Conservation (phyloP, 225 moss, liverwort and hornwort species). For the Climacium dendroides region DNA sequence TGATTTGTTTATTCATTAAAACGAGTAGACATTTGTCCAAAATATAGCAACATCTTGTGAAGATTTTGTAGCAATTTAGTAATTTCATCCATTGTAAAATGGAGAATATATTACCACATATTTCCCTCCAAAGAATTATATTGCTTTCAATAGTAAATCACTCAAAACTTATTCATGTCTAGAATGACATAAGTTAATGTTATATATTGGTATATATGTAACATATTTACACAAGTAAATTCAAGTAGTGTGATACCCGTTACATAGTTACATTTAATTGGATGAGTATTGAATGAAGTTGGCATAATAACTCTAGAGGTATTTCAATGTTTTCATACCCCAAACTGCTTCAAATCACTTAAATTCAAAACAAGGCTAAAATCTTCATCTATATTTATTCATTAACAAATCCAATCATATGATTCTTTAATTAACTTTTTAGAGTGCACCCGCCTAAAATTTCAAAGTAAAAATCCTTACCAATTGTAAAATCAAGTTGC, state of each 20-base stretch:
- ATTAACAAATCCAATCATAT: too few relatives aligned
- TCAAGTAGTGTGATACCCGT: not conserved
- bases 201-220: not conserved
- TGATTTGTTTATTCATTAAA: not conserved
- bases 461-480: too few relatives aligned
- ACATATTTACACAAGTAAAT: not conserved
- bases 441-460: too few relatives aligned
- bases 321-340: too few relatives aligned
- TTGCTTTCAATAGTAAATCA: rapidly evolving
- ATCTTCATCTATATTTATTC: too few relatives aligned
- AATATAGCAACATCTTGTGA: not conserved
- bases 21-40: rapidly evolving
- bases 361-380: too few relatives aligned
- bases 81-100: not conserved
- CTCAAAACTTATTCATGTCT: not conserved
- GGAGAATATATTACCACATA: not conserved
- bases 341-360: too few relatives aligned
- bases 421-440: too few relatives aligned
- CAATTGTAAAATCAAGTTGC: too few relatives aligned
- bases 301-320: too few relatives aligned
- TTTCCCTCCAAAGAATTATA: not conserved
- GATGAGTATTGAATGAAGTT: not conserved
- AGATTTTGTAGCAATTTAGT: not conserved
- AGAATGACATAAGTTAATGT: not conserved
- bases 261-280: not conserved